phyloP scores from a whole-genome alignment of 371 early-diverging fungal genomes.

The Syncephalastrum monosporum region DNA sequence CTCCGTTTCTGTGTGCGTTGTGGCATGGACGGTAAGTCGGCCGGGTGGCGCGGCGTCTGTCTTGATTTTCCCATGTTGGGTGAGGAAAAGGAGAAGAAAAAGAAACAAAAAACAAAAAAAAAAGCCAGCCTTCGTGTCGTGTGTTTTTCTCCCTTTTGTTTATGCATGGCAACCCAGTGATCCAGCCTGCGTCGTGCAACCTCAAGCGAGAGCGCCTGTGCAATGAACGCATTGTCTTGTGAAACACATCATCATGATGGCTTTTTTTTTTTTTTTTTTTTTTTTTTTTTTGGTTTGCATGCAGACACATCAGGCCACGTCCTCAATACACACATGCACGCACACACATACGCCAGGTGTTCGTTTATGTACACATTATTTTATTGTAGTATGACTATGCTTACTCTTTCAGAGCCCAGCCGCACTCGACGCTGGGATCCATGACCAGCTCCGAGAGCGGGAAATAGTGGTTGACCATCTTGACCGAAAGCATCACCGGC shows the following conservation, averaged over 20 bases:
- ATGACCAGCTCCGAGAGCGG: constrained; percentile 55
- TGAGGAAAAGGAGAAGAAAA: constrained; percentile 3
- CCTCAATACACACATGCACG: neutral
- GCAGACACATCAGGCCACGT: no score
- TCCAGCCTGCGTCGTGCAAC: no score
- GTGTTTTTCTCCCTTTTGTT: neutral
- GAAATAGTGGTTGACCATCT: constrained; percentile 81
- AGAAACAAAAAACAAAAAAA: constrained; percentile 3
- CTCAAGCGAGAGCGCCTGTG: neutral
- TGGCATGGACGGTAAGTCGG: no score
- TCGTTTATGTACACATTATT: neutral
- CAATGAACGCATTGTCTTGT: neutral
- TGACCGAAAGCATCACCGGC: constrained; percentile 77
- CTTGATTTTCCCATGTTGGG: no score
- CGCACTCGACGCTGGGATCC: constrained; percentile 55
- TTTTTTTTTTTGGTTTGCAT: no score
- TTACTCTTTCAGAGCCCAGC: constrained; percentile 31
- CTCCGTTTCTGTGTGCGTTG: no score
- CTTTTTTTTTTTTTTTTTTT: no score
- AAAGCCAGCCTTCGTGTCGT: neutral
- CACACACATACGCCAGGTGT: no score
- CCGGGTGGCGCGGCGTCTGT: no score
- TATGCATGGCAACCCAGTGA: constrained; percentile 1
- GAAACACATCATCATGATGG: no score
- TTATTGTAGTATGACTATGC: neutral